Percentiles rank a stretch among this genome's conserved stretches.
Conservation (phyloP, 441 rosid species). For the Viola pubescens region DNA sequence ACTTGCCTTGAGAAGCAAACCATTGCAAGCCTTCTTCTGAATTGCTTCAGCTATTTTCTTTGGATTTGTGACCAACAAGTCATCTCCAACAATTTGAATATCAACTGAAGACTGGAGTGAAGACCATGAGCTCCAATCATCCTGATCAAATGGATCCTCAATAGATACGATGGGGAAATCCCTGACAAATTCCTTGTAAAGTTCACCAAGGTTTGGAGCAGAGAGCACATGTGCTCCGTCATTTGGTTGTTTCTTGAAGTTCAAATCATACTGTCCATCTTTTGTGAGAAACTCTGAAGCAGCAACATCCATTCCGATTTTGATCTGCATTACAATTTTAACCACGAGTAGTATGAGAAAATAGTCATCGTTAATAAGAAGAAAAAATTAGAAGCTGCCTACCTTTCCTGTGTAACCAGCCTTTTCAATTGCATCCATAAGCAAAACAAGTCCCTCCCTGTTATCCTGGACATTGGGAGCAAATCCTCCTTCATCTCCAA, state of each 20-base stretch:
- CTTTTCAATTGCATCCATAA: conserved; percentile 82
- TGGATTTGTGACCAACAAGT: conserved; percentile 91
- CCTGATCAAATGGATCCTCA: conserved; percentile 97
- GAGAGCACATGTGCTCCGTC: conserved; percentile 75
- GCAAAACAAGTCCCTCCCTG: conserved; percentile 87
- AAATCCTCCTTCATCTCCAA: conserved; percentile 98
- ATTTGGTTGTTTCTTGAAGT: conserved; percentile 90
- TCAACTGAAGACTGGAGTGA: conserved; percentile 71
- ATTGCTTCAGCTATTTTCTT: conserved; percentile 89
- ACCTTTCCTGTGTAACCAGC: conserved; percentile 95
- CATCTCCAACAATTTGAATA: conserved; percentile 91
- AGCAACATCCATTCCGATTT: conserved; percentile 97
- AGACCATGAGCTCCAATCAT: conserved; percentile 92
- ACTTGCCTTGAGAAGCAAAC: conserved; percentile 68
- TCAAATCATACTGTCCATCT: conserved; percentile 74
- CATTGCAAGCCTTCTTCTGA: conserved; percentile 79
- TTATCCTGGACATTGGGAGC: conserved; percentile 98
- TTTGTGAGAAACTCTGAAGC: conserved; percentile 87
- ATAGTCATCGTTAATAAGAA: neutral
- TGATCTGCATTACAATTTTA: conserved; percentile 44
- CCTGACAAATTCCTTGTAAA: conserved; percentile 68
- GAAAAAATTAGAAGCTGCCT: conserved; percentile 8
- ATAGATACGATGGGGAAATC: conserved; percentile 87
- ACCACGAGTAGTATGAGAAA: conserved; percentile 6
- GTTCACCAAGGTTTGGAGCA: conserved; percentile 64